A percentile compares a stretch with the other conserved stretches of the same genome.
These are phyloP conservation scores for Digitaria exilis DNA, from an alignment of 202 grass and related monocot genomes.

Conservation along the genomic window DNA sequence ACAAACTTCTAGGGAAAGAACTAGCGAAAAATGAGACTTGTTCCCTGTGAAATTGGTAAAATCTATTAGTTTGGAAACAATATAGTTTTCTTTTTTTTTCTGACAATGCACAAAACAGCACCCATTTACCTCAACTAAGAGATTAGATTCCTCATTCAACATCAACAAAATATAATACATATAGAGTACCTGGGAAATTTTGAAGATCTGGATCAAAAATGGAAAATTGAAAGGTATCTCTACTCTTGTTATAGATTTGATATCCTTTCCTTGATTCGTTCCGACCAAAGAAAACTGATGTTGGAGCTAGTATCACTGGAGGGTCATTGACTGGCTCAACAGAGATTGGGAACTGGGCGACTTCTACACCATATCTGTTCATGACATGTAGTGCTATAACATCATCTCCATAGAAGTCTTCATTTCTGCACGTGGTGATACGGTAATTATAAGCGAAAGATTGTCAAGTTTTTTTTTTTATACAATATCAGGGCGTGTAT, in stretches of 20 bases:
- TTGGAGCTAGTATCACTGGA: constrained; percentile 67
- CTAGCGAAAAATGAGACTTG: constrained; percentile 64
- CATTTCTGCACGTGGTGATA: constrained; percentile 56
- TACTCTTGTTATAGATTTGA: constrained; percentile 67
- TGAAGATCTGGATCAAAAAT: constrained; percentile 70
- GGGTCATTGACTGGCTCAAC: constrained; percentile 83
- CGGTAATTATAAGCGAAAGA: not conserved
- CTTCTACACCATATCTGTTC: constrained; percentile 56
- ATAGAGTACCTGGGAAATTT: constrained; percentile 59
- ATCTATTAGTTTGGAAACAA: not conserved
- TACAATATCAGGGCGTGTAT: not conserved
- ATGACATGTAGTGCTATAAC: constrained; percentile 54
- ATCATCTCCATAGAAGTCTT: constrained; percentile 78
- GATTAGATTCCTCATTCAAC: not conserved
- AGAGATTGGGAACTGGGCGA: constrained; percentile 43
- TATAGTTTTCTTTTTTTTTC: not conserved
- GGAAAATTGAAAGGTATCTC: constrained; percentile 62
- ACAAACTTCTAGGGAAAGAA: constrained; percentile 68
- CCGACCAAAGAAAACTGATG: constrained; percentile 57
- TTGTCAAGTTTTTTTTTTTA: not conserved
- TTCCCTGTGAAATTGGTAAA: constrained; percentile 49
- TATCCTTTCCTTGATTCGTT: constrained; percentile 53
- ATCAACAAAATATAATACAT: not conserved
- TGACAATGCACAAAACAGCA: not conserved
- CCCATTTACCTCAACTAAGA: not conserved